Conservation (phyloP, 192 early-diverging fungal species). For the Backusella tuberculispora region DNA sequence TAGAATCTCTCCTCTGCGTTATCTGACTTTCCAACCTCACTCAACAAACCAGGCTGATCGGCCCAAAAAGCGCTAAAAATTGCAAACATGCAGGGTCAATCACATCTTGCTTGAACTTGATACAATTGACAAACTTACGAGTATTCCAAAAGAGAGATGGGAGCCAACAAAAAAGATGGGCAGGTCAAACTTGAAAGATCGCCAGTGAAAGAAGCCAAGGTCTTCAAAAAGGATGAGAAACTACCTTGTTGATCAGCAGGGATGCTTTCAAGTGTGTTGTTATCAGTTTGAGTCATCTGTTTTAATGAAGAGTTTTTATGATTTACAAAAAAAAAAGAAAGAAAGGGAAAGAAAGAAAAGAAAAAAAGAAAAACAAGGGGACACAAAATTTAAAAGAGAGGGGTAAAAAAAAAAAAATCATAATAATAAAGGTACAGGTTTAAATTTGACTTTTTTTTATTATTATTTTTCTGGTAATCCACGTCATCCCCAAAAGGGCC, state of each 20-base stretch:
- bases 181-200: conserved; percentile 81
- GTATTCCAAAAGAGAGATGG: conserved; percentile 81
- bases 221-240: conserved; percentile 69
- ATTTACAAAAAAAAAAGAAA: not conserved
- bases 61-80: conserved; percentile 49
- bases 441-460: too few relatives aligned
- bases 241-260: conserved; percentile 64
- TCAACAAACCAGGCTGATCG: conserved; percentile 54
- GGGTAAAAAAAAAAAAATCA: conserved; percentile 1
- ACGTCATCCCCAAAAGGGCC: not conserved
- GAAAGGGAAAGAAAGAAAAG: not conserved
- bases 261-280: conserved; percentile 47
- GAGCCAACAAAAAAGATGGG: conserved; percentile 78
- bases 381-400: not conserved
- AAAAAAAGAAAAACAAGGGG: not conserved
- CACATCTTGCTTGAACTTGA: not conserved
- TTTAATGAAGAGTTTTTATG: conserved; percentile 3
- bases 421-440: not conserved
- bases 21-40: conserved; percentile 56
- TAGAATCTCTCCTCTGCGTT: conserved; percentile 68
- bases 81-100: not conserved
- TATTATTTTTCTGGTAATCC: not conserved
- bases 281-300: conserved; percentile 19
- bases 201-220: conserved; percentile 79
- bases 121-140: conserved; percentile 45